phyloP scores from a whole-genome alignment of 306 rosid species.

The Leucaena leucocephala region DNA sequence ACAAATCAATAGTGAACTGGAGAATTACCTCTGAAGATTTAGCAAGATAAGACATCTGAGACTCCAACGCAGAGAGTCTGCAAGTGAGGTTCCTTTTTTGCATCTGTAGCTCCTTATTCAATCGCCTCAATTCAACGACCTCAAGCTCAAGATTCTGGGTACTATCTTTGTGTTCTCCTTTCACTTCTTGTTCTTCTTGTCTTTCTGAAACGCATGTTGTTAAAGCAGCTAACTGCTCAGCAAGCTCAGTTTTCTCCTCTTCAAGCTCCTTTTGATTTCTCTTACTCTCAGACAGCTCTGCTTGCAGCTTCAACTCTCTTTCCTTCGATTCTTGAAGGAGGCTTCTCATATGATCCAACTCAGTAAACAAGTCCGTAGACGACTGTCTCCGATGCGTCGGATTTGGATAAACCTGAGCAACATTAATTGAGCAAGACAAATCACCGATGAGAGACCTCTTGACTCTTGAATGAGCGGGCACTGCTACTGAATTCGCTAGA shows the following conservation, averaged over 20 bases:
- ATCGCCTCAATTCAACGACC: conserved; percentile 82
- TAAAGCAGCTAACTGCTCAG: conserved; percentile 55
- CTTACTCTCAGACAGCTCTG: conserved; percentile 66
- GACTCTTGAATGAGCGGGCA: conserved; percentile 64
- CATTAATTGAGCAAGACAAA: conserved; percentile 64
- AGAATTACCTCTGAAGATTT: conserved; percentile 67
- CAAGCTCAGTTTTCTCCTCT: conserved; percentile 59
- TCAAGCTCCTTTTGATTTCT: conserved; percentile 58
- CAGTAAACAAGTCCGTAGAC: conserved; percentile 82
- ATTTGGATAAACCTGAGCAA: conserved; percentile 59
- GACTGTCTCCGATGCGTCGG: conserved; percentile 85
- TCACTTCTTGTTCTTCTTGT: conserved; percentile 51
- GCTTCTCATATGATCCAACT: conserved; percentile 84
- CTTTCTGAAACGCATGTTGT: conserved; percentile 43
- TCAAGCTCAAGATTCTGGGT: conserved; percentile 70
- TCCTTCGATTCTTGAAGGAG: conserved; percentile 83
- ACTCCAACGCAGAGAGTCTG: conserved; percentile 66
- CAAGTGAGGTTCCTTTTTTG: conserved; percentile 87
- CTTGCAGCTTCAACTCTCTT: conserved; percentile 78
- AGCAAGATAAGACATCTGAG: conserved; percentile 61
- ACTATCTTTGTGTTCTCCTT: conserved; percentile 42
- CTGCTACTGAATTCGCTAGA: conserved; percentile 45
- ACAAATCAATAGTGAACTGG: neutral
- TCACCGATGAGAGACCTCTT: conserved; percentile 86
- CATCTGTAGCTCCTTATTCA: conserved; percentile 92